Conservation (phyloP, 192 early-diverging fungal genomes). For the Haplosporangium gracile region DNA sequence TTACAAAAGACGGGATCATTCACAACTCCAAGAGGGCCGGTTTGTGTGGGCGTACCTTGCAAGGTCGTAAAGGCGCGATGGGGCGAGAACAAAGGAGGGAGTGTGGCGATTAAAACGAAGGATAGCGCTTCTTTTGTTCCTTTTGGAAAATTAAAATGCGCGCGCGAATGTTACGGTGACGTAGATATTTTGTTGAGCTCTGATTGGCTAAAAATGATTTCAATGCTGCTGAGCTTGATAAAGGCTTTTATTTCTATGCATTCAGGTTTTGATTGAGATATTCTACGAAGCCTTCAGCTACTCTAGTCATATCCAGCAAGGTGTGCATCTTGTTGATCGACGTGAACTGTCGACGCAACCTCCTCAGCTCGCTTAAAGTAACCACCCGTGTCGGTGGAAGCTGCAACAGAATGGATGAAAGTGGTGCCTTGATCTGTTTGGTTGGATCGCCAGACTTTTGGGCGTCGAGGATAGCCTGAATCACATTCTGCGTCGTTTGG, state of each 20-base stretch:
- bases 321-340: slow-evolving; percentile 92
- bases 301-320: slow-evolving; percentile 74
- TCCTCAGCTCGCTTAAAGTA: slow-evolving; percentile 84
- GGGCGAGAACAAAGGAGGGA: not conserved
- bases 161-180: too few relatives aligned
- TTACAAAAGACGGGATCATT: not conserved
- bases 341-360: slow-evolving; percentile 86
- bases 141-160: too few relatives aligned
- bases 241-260: not conserved
- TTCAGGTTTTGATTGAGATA: slow-evolving; percentile 91
- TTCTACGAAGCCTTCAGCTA: slow-evolving; percentile 90
- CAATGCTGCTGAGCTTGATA: not conserved
- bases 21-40: not conserved
- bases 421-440: slow-evolving; percentile 41
- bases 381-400: slow-evolving; percentile 80
- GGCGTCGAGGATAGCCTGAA: slow-evolving; percentile 80
- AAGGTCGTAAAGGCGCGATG: not conserved
- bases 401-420: slow-evolving; percentile 44
- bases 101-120: not conserved
- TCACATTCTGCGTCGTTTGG: slow-evolving; percentile 81
- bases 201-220: not conserved
- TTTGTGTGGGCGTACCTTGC: not conserved
- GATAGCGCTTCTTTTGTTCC: too few relatives aligned
- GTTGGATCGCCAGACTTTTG: slow-evolving; percentile 71
- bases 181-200: too few relatives aligned